A percentile compares a stretch with the other conserved stretches of the same genome.
Evolutionary conservation across 2,329 filamentous ascomycete genomes (phyloP).

Genomic region (Colletotrichum sp.): DNA sequence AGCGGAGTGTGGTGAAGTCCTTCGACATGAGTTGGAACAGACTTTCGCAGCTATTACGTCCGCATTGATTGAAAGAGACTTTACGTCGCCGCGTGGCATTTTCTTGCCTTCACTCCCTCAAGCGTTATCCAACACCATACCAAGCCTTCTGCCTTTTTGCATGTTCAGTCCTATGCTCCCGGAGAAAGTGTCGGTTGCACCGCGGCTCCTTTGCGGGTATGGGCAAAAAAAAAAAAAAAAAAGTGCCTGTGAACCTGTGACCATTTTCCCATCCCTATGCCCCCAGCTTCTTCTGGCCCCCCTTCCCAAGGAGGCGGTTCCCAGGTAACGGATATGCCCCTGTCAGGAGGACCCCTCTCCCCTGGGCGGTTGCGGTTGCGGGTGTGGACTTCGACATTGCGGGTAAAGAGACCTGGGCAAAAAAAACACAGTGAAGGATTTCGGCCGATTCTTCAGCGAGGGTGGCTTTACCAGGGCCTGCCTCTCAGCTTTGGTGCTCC

Average conservation of each 20-base stretch:
- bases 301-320: neutral
- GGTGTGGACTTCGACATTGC: neutral
- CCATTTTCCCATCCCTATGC: neutral
- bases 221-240: neutral
- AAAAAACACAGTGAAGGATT: neutral
- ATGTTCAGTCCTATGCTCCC: neutral
- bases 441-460: slow-evolving; percentile 11
- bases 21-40: neutral
- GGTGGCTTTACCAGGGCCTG: neutral
- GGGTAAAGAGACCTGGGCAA: neutral
- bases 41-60: neutral
- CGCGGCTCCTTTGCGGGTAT: slow-evolving; percentile 13
- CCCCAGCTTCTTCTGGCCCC: neutral
- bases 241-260: neutral
- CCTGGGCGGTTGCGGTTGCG: neutral
- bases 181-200: slow-evolving; percentile 14
- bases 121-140: neutral
- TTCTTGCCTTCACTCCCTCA: neutral
- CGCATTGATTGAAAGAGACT: neutral
- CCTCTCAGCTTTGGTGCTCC: neutral
- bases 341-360: neutral
- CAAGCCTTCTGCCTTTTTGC: neutral
- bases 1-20: neutral
- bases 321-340: neutral
- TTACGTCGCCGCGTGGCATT: neutral